These are phyloP conservation scores for Histomonas meleagridis DNA, from an alignment of 208 protist genomes.

Conservation along the genomic window DNA sequence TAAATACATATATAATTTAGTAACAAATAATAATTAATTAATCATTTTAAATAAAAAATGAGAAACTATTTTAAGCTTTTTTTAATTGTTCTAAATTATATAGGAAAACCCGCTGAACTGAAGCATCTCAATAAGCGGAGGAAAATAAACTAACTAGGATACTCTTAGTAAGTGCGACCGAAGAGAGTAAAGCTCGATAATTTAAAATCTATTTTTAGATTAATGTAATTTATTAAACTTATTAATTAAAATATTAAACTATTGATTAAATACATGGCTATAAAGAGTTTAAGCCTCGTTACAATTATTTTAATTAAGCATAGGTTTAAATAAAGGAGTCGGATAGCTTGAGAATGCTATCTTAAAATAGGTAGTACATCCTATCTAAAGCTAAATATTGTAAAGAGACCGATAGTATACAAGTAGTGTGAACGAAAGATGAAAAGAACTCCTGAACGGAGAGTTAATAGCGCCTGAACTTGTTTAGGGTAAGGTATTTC, in stretches of 20 bases:
- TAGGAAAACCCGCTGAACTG: constrained; percentile 61
- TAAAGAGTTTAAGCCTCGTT: constrained; percentile 59
- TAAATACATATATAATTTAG: constrained; percentile 46
- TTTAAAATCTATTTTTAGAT: constrained; percentile 23
- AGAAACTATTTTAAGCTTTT: background rate
- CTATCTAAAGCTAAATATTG: constrained; percentile 58
- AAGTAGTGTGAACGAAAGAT: constrained; percentile 65
- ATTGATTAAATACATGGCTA: constrained; percentile 45
- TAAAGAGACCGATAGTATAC: constrained; percentile 60
- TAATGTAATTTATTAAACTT: constrained; percentile 35
- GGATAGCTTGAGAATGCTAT: constrained; percentile 60
- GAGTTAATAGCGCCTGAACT: constrained; percentile 60
- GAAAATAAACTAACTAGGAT: constrained; percentile 66
- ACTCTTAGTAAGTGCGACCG: constrained; percentile 62
- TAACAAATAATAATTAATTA: background rate
- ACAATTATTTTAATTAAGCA: background rate
- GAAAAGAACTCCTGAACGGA: constrained; percentile 60
- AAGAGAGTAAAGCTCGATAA: constrained; percentile 52
- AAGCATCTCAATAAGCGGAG: constrained; percentile 67
- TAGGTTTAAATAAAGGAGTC: constrained; percentile 51
- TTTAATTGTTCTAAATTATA: constrained; percentile 42
- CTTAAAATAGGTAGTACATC: constrained; percentile 57
- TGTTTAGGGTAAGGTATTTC: constrained; percentile 49
- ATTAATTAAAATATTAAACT: constrained; percentile 16
- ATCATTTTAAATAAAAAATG: background rate